Evolutionary conservation across 805 yeast species (phyloP), one percentile per base, ranked within the genome.

Genomic region (Lachancea nothofagi): DNA sequence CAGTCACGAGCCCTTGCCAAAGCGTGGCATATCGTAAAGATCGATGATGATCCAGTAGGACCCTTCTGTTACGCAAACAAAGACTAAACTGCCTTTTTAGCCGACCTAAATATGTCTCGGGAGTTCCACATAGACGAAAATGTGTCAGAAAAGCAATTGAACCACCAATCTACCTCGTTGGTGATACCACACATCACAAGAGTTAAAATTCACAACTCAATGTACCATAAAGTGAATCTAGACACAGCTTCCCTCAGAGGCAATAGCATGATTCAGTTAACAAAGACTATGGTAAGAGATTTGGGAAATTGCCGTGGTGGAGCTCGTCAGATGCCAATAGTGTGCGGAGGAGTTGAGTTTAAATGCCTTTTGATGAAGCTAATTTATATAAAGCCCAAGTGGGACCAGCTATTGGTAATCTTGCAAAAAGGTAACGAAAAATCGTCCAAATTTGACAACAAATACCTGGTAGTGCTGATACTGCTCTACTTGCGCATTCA

Each of bases 321-420:
- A 4, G 38, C 52, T 6, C 29, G 43, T 2, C 49, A 50, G 15
- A 42, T 41, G 28, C 40, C 36, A 2, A 33, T 50, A 38, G 47
- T 54, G 15, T 36, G 57, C 20, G 65, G 65, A 29, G 64, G 65
- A 7, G 49, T 54, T 1, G 62, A 58, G 29, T 61, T 61, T 29
- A 57, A 55, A n/a, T 80, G 95, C 53, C 69, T 95, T 32, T 59
- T 87, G 24, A 75, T 86, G 53, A 78, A 90, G 47, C 57, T 90
- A 42, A 67, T 89, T 4, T 95, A 90, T 58, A 60, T 93, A 13
- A 77, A 77, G 45, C 97, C 97, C 5, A 53, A 54, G 2, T 43
- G 49, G 42, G 51, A 50, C 2, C 64, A 61, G 41, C 10, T 61
- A n/a, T 13, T 26, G 8, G 25, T 32, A 2, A 25, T 61, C 0